Evolutionary conservation across 2,329 filamentous ascomycete genomes (phyloP).

Genomic region (Cladophialophora yegresii): DNA sequence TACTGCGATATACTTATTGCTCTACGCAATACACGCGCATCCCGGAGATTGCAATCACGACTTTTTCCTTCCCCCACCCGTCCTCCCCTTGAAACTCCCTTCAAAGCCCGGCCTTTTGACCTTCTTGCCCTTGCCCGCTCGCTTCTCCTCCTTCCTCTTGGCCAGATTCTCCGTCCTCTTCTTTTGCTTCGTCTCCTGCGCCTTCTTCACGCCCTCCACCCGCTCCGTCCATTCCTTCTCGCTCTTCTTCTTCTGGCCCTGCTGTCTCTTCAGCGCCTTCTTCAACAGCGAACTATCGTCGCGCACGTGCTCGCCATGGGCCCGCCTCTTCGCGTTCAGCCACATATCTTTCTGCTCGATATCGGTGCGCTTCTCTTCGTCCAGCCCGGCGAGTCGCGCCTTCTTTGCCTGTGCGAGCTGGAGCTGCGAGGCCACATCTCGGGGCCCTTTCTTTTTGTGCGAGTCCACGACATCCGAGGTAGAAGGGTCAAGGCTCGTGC

Average conservation of each 20-base stretch:
- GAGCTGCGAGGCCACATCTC: constrained; percentile 83
- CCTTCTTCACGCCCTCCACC: constrained; percentile 69
- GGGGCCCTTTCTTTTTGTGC: constrained; percentile 76
- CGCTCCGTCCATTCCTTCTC: constrained; percentile 83
- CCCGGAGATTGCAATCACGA: not conserved
- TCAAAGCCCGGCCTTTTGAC: constrained; percentile 68
- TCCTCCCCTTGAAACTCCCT: constrained; percentile 64
- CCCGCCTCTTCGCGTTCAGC: constrained; percentile 85
- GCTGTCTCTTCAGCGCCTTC: constrained; percentile 92
- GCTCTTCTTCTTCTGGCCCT: constrained; percentile 85
- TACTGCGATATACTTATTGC: not conserved
- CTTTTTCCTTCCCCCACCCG: constrained; percentile 34
- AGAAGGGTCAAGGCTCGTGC: constrained; percentile 73
- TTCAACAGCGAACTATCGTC: constrained; percentile 86
- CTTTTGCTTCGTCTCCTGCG: constrained; percentile 75
- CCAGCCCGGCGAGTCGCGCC: constrained; percentile 72
- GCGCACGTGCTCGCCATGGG: constrained; percentile 83
- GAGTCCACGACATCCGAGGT: constrained; percentile 57
- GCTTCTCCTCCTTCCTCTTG: constrained; percentile 74
- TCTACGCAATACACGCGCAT: not conserved
- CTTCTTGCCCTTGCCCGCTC: constrained; percentile 52
- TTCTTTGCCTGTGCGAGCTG: constrained; percentile 83
- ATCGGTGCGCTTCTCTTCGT: constrained; percentile 77
- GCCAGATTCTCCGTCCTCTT: constrained; percentile 79
- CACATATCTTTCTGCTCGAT: constrained; percentile 92